Percentiles rank a stretch among this genome's conserved stretches.
Conservation (phyloP, 2,329 filamentous ascomycete genomes). For the Nemania sp. region DNA sequence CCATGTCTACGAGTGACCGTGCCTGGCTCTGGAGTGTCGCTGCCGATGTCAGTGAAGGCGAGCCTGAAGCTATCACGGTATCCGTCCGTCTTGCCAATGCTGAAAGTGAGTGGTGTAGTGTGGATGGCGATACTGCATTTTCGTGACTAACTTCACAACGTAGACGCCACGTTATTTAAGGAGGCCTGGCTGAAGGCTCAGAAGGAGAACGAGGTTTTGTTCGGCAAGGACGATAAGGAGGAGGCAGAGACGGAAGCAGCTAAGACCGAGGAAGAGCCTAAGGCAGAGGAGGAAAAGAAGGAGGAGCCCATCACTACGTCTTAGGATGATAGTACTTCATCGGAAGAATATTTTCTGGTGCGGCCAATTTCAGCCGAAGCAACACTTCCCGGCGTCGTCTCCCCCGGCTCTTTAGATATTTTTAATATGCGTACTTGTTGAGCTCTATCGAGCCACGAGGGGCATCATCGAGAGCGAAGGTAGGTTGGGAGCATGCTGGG, state of each 20-base stretch:
- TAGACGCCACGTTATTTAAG: slow-evolving; percentile 97
- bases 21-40: slow-evolving; percentile 99
- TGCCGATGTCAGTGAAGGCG: slow-evolving; percentile 97
- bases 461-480: slow-evolving; percentile 35
- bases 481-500: slow-evolving; percentile 32
- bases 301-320: slow-evolving; percentile 41
- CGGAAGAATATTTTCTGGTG: slow-evolving; percentile 17
- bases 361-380: slow-evolving; percentile 14
- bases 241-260: slow-evolving; percentile 43
- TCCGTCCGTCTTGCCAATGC: slow-evolving; percentile 98
- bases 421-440: slow-evolving; percentile 13
- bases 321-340: slow-evolving; percentile 17
- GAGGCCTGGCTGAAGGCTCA: slow-evolving; percentile 97
- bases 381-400: slow-evolving; percentile 15
- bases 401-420: slow-evolving; percentile 24
- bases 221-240: slow-evolving; percentile 60
- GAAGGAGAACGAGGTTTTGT: slow-evolving; percentile 92
- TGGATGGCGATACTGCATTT: not conserved
- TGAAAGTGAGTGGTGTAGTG: slow-evolving; percentile 76
- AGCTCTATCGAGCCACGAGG: slow-evolving; percentile 29
- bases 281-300: slow-evolving; percentile 47
- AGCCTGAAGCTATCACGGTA: slow-evolving; percentile 94
- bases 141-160: slow-evolving; percentile 46
- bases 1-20: slow-evolving; percentile 97
- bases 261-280: slow-evolving; percentile 48